Evolutionary conservation across 2,329 filamentous ascomycete genomes (phyloP), one percentile per base, ranked within the genome.

Genomic region (Phoma sp.): DNA sequence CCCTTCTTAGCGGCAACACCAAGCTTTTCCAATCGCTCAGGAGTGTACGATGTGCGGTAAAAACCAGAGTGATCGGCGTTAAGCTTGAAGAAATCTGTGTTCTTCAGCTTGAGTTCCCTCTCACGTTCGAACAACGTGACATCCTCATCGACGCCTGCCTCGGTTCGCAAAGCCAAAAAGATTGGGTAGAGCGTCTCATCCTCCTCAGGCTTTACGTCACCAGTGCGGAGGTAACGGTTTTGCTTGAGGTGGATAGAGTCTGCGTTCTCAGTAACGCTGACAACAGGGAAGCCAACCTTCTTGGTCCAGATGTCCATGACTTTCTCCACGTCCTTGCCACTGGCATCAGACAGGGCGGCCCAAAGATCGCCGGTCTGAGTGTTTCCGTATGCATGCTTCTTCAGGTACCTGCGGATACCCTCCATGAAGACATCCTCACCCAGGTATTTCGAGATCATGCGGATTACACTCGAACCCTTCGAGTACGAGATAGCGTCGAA

Each of bases 301-400:
- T 96, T 97, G 46, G 93, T 98, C 93, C 93, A 98, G 62, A 93
- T 91, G 49, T 92, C 89, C 88, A 97, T 97, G 52, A 97, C 89
- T 58, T 90, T 85, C 68, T 91, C 87, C 13, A 98, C 89, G 46
- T 93, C 89, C 78, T 97, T 96, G 57, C 93, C 93, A 70, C 92
- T 96, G 14, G 91, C 93, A 59, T 93, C 88, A 57, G 88, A 89
- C 37, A 98, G 82, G 29, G 93, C 89, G 53, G 89, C 86, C 93
- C 93, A 98, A 23, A 98, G 83, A 68, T 98, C 93, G 47, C 88
- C 86, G 1, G 93, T 98, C 73, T 91, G 84, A 1, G 93, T 97
- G 80, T 98, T 98, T 41, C 91, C 89, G 71, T 95, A 98, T n/a
- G 92, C 91, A 72, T 97, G 93, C 80, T 95, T 96, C 82, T 93